A percentile compares a stretch with the other conserved stretches of the same genome.
Conservation (phyloP, 169 alveolate genomes). For the Eimeria praecox region DNA sequence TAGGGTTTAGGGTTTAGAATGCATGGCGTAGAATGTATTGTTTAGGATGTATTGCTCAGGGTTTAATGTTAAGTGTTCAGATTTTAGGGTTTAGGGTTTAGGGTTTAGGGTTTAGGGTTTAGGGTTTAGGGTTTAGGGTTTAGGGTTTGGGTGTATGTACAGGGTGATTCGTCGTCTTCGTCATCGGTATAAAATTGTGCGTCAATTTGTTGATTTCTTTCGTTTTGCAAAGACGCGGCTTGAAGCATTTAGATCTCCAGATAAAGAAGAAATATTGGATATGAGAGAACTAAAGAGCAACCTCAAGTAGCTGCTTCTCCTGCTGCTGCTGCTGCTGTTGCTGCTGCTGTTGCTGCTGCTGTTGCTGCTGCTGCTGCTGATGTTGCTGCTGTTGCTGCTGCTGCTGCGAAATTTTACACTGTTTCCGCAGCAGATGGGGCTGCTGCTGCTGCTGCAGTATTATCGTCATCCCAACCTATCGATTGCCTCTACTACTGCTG, state of each 20-base stretch:
- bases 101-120: conserved; percentile 13
- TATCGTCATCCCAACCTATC: neutral
- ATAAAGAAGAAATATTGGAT: neutral
- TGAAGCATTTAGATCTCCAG: neutral
- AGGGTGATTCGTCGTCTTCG: conserved; percentile 34
- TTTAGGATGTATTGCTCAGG: neutral
- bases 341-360: neutral
- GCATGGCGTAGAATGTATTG: too few relatives aligned
- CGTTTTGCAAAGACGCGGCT: conserved; percentile 20
- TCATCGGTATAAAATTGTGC: neutral
- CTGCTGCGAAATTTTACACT: neutral
- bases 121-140: neutral
- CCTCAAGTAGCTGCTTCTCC: conserved; percentile 17
- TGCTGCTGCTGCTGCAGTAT: neutral
- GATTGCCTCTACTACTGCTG: neutral
- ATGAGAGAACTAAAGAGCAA: neutral
- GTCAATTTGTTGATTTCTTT: conserved; percentile 27
- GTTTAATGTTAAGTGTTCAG: neutral
- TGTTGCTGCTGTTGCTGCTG: neutral
- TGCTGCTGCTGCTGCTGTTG: conserved; percentile 38
- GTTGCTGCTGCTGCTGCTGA: conserved; percentile 28
- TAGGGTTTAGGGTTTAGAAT: too few relatives aligned
- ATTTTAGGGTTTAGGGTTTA: neutral
- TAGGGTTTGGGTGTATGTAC: neutral
- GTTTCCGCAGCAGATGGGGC: neutral